Conservation (phyloP, 1,284 basidiomycete species). For the Cryptococcus wingfieldii region DNA sequence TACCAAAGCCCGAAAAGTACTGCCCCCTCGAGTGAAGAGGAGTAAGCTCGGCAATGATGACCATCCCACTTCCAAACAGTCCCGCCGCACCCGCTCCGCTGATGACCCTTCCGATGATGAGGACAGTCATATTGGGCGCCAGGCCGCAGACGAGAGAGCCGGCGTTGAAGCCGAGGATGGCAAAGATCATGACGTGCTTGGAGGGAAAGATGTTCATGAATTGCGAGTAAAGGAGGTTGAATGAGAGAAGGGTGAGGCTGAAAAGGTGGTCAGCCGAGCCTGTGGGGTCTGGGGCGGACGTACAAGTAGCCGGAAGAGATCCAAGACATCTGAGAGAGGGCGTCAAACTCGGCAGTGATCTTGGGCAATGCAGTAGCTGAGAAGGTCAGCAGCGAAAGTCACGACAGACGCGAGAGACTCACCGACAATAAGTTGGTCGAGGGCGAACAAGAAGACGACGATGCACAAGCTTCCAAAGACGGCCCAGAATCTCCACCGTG, state of each 20-base stretch:
- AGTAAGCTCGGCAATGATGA: slow-evolving; percentile 44
- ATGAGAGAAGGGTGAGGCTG: slow-evolving; percentile 46
- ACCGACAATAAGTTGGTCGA: no score
- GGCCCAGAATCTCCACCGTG: slow-evolving; percentile 31
- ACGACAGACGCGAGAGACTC: no score
- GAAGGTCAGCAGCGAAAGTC: slow-evolving; percentile 11
- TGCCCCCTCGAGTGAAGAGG: slow-evolving; percentile 39
- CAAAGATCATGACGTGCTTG: slow-evolving; percentile 48
- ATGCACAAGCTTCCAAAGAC: slow-evolving; percentile 37
- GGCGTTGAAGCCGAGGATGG: slow-evolving; percentile 52
- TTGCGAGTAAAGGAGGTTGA: slow-evolving; percentile 49
- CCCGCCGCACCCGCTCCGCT: slow-evolving; percentile 54
- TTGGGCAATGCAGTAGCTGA: slow-evolving; percentile 49
- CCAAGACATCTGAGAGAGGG: slow-evolving; percentile 51
- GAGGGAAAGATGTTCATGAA: slow-evolving; percentile 47
- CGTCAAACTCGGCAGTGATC: slow-evolving; percentile 47
- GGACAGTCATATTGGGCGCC: slow-evolving; percentile 50
- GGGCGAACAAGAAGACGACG: slow-evolving; percentile 42
- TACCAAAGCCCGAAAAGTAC: slow-evolving; percentile 35
- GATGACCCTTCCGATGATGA: slow-evolving; percentile 54
- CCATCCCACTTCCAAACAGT: slow-evolving; percentile 49
- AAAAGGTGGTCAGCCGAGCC: slow-evolving; percentile 3
- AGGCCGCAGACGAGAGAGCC: slow-evolving; percentile 56
- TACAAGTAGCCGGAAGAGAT: slow-evolving; percentile 43
- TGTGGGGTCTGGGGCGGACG: slow-evolving; percentile 3